Base-by-base conservation (phyloP, 2,329 filamentous ascomycete genomes). In the Cladophialophora immunda region DNA sequence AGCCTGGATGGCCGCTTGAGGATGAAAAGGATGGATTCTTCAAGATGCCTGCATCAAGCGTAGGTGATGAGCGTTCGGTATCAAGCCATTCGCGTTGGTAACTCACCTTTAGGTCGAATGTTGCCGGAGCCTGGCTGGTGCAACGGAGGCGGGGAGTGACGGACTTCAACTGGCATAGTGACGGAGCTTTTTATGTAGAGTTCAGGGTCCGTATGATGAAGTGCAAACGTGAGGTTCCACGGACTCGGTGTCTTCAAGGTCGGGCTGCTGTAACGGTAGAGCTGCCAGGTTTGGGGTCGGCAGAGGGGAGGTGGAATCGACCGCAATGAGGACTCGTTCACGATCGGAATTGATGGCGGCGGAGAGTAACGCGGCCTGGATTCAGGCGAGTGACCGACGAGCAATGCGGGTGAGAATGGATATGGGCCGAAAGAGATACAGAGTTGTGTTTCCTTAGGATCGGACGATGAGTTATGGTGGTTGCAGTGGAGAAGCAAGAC, bases 21-120 rank as follows among this genome's bases (percentile, higher is more conserved):
- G 72, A 73, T 17, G 81, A 78, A 73, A 86, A 89, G 68, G 86
- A 92, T 57, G 92, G 90, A 83, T 97, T 97, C 82, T 98, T 98
- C 73, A 98, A 88, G 74, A 98, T 98, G 73, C 94, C 94, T 97
- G 59, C 13, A 30, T 50, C 22, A 41, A 0, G n/a, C 15, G 11
- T 38, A 15, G 25, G 66, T 38, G 59, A 61, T 58, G 13, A n/a
- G 13, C 7, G n/a, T 9, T 54, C 19, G 25, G 22, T n/a, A 17
- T 11, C 8, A 34, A 22, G 65, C 1, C n/a, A 9, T 11, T 30
- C 15, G 29, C 29, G 30, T 9, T 38, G 13, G 3, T 22, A 71
- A 50, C 74, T 71, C 66, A 81, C 81, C 80, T 73, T 76, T 82
- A 13, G 81, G 81, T 36, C 78, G 74, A 62, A 76, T 76, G 45